Base-by-base conservation (phyloP, 495 filamentous ascomycete species). In the Tuber umbilicatum region DNA sequence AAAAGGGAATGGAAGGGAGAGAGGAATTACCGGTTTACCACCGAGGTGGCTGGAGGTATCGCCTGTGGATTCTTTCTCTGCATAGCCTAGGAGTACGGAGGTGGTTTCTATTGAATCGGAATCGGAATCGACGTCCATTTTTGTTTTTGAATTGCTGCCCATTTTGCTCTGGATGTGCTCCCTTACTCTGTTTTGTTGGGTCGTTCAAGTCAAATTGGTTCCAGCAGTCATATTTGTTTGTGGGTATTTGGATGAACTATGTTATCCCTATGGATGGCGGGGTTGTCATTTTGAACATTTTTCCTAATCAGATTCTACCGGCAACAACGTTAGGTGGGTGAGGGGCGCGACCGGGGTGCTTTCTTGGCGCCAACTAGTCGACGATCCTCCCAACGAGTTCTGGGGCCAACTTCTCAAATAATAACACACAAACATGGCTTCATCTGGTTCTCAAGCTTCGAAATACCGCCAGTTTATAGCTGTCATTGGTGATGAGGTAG, bases 401-500 rank as follows among this genome's bases (percentile, higher is more conserved):
- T 35, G 12, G 55, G 4, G 27, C 3, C 50, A 64, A 35, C 55
- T 27, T 27, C 55, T 35, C 55, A 17, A 64, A 17, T 35, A 19
- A 64, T 64, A 64, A 35, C 27, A 64, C 55, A 64, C 27, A 64
- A 64, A 31, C 55, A 64, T 64, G 55, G 55, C 55, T 64, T 64
- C 55, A 64, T 64, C 55, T 17, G 27, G 27, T 17, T 27, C 55
- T 64, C 55, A 64, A 78, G 68, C 74, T 10, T 79, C 77, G 84
- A 92, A 97, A 86, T 93, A 97, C 85, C 89, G 96, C 78, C 91
- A 98, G 84, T 97, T 99, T 85, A 89, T 98, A 70, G 96, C 95
- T 70, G 94, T 98, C 41, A 98, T 99, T 80, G 94, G 94, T 47
- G 96, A 99, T 85, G 95, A 98, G 90, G 95, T 96, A 83, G 84